phyloP scores from a whole-genome alignment of 23 red algal species.

The Chondrus crispus region DNA sequence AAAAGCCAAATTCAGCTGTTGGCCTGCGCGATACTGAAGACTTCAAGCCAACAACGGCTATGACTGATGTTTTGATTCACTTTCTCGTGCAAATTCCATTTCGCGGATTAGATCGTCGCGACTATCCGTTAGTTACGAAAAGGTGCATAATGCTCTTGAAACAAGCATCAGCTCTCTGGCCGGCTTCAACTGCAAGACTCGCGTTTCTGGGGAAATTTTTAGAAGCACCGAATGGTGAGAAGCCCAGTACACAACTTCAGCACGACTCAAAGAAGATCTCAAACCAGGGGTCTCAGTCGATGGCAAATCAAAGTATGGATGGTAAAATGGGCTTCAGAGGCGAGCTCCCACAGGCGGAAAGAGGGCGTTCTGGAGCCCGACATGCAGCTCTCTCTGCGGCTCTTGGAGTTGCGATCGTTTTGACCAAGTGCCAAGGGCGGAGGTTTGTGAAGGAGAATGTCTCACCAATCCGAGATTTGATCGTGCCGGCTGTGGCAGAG shows the following conservation, averaged over 20 bases:
- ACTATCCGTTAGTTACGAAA: conserved; percentile 36
- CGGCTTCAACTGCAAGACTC: conserved; percentile 36
- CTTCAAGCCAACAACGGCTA: conserved; percentile 42
- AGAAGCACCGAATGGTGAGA: conserved; percentile 6
- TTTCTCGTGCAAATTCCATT: conserved; percentile 73
- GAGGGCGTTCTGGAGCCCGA: conserved; percentile 39
- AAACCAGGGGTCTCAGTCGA: too few relatives aligned
- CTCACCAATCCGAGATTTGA: conserved; percentile 26
- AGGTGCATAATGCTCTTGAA: conserved; percentile 52
- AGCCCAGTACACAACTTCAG: too few relatives aligned
- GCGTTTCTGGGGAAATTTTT: conserved; percentile 53
- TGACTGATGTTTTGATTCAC: conserved; percentile 61
- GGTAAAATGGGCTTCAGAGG: too few relatives aligned
- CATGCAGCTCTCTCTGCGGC: conserved; percentile 43
- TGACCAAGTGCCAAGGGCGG: conserved; percentile 46
- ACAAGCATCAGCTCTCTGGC: conserved; percentile 59
- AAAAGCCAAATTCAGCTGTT: not conserved
- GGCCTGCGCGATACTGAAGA: conserved; percentile 33
- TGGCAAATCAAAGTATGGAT: too few relatives aligned
- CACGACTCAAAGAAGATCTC: too few relatives aligned
- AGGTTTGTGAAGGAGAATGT: conserved; percentile 54
- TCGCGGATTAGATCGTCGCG: conserved; percentile 29
- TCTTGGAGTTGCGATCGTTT: conserved; percentile 49
- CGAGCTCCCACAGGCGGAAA: too few relatives aligned
- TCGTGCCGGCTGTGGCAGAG: conserved; percentile 50